Percentiles rank a stretch among this genome's conserved stretches.
Evolutionary conservation across 768 basidiomycete genomes (phyloP).

Genomic region (Pleurotus citrinopileatus): DNA sequence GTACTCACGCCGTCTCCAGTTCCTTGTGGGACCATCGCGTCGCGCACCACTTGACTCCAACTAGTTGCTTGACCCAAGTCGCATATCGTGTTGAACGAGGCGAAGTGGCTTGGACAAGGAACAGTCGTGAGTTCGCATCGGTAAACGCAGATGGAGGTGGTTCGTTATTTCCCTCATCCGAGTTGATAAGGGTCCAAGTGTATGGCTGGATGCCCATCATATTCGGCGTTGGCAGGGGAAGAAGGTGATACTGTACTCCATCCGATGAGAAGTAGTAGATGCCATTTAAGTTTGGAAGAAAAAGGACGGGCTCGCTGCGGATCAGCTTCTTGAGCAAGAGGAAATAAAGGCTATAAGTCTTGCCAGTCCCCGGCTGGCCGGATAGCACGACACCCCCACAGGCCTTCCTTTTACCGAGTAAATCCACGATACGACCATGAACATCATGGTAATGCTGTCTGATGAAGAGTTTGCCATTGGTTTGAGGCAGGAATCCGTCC

Average conservation of each 20-base stretch:
- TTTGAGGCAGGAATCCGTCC: not conserved
- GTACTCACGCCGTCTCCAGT: not conserved
- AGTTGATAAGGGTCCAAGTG: not conserved
- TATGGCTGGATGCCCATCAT: not conserved
- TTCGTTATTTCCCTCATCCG: no score
- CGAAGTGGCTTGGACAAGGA: conserved; percentile 1
- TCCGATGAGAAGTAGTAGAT: not conserved
- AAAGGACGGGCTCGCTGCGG: not conserved
- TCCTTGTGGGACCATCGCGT: not conserved
- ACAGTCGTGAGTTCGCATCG: no score
- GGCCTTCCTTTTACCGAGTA: not conserved
- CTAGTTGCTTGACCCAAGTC: not conserved
- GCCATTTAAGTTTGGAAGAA: not conserved
- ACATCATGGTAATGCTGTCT: not conserved
- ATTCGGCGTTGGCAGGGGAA: not conserved
- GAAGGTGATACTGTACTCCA: not conserved
- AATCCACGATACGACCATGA: not conserved
- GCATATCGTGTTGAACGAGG: not conserved
- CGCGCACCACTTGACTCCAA: not conserved
- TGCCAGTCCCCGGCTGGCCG: not conserved
- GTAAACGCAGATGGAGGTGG: not conserved
- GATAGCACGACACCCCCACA: not conserved
- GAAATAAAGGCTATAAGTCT: not conserved
- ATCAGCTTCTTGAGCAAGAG: not conserved
- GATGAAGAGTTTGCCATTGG: not conserved